Conservation (phyloP, 352 stramenopile genomes). For the Pythium aristosporum region DNA sequence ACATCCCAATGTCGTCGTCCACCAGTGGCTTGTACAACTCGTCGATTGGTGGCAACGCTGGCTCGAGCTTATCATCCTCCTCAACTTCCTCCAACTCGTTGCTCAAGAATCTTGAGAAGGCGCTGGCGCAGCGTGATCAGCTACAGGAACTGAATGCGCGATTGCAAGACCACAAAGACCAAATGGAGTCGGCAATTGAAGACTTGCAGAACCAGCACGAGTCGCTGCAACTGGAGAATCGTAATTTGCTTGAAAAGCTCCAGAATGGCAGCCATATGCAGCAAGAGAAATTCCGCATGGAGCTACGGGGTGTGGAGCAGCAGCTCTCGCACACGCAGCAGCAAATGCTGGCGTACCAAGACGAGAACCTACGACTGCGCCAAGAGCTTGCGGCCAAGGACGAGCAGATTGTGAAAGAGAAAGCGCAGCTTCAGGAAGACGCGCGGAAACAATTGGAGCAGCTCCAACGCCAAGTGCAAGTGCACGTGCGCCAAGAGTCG, state of each 20-base stretch:
- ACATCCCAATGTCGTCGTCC: slow-evolving; percentile 29
- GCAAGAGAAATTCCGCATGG: slow-evolving; percentile 70
- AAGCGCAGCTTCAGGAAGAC: slow-evolving; percentile 54
- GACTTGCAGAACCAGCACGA: slow-evolving; percentile 59
- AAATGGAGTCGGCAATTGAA: slow-evolving; percentile 60
- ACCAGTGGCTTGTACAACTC: slow-evolving; percentile 31
- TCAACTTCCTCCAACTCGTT: slow-evolving; percentile 34
- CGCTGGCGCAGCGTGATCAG: slow-evolving; percentile 63
- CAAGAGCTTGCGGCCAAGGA: slow-evolving; percentile 54
- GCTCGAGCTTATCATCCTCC: neutral
- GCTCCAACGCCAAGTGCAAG: slow-evolving; percentile 54
- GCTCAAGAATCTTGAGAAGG: slow-evolving; percentile 77
- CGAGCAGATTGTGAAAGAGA: slow-evolving; percentile 55
- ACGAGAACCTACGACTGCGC: slow-evolving; percentile 65
- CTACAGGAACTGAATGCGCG: slow-evolving; percentile 52
- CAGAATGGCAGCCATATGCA: slow-evolving; percentile 67
- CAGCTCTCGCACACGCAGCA: slow-evolving; percentile 64
- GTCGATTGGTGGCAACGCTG: slow-evolving; percentile 28
- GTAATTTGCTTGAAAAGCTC: slow-evolving; percentile 62
- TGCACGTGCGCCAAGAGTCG: slow-evolving; percentile 58
- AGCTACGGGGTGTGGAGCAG: slow-evolving; percentile 59
- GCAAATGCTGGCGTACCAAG: slow-evolving; percentile 68
- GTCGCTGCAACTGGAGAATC: slow-evolving; percentile 65
- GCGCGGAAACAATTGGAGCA: slow-evolving; percentile 57
- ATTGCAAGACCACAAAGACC: slow-evolving; percentile 46